phyloP scores from a whole-genome alignment of 164 flowering plant genomes.

The Nymphaea colorata region DNA sequence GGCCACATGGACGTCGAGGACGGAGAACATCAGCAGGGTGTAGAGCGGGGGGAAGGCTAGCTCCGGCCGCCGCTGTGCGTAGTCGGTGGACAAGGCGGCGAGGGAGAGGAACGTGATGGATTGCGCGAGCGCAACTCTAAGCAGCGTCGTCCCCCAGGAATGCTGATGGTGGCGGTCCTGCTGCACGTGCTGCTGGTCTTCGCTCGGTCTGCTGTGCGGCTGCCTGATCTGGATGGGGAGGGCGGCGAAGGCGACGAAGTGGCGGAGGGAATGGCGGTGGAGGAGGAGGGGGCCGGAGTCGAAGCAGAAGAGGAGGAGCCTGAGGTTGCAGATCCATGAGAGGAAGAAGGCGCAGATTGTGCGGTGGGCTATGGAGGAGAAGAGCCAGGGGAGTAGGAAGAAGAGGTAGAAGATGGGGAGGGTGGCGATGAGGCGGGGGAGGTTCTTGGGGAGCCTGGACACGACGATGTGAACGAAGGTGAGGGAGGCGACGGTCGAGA shows the following conservation, averaged over 20 bases:
- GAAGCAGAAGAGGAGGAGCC: slow-evolving; percentile 17
- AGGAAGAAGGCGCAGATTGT: slow-evolving; percentile 29
- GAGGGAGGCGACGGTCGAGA: too few species aligned
- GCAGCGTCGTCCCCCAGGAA: background rate
- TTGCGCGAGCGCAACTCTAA: background rate
- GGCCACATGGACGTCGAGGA: background rate
- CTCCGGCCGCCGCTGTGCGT: background rate
- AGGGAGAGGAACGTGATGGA: background rate
- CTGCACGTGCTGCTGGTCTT: background rate
- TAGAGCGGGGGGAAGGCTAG: too few species aligned
- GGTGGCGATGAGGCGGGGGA: slow-evolving; percentile 21
- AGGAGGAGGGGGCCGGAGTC: slow-evolving; percentile 11
- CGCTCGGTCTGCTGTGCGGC: too few species aligned
- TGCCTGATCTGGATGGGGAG: slow-evolving; percentile 17
- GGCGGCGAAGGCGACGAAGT: slow-evolving; percentile 6
- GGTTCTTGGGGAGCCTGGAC: slow-evolving; percentile 18
- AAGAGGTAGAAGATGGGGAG: slow-evolving; percentile 36
- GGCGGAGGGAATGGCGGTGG: background rate
- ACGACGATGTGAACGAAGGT: slow-evolving; percentile 25
- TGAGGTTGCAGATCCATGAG: slow-evolving; percentile 49
- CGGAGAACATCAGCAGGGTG: background rate
- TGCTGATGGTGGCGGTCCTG: background rate
- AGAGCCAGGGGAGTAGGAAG: slow-evolving; percentile 25
- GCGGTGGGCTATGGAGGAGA: slow-evolving; percentile 19
- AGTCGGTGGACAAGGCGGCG: too few species aligned